Conservation (phyloP, 805 yeast genomes). For the Tetrapisispora pingtungensis region DNA sequence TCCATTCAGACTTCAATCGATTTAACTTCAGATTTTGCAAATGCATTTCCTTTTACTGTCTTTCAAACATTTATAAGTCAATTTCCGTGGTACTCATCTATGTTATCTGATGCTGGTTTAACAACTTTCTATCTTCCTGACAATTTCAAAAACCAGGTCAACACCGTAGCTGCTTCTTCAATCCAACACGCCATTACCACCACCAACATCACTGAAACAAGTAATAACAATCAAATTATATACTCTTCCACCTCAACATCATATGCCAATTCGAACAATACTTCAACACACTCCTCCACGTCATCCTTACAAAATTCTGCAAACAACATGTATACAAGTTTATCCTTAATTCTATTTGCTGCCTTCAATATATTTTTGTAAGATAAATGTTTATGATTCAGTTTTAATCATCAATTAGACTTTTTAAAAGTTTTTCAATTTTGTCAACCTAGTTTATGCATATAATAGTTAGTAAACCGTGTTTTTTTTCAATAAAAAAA, state of each 20-base stretch:
- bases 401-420: background rate
- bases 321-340: background rate
- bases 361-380: background rate
- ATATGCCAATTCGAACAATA: background rate
- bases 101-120: conserved; percentile 12
- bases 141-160: conserved; percentile 10
- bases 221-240: too few species aligned
- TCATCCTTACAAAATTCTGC: background rate
- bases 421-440: conserved; percentile 8
- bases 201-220: too few species aligned
- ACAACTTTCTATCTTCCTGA: conserved; percentile 22
- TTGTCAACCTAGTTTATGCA: conserved; percentile 3
- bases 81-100: conserved; percentile 26
- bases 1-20: conserved; percentile 19
- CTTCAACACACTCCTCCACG: background rate
- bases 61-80: conserved; percentile 29
- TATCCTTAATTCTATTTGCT: background rate
- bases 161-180: background rate
- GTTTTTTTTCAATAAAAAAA: too few species aligned
- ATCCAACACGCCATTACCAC: too few species aligned
- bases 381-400: too few species aligned
- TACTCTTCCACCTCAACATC: too few species aligned
- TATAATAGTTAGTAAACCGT: background rate
- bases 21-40: conserved; percentile 20
- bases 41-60: conserved; percentile 30